Conservation (phyloP, 768 basidiomycete genomes). For the Boletellus sp. region DNA sequence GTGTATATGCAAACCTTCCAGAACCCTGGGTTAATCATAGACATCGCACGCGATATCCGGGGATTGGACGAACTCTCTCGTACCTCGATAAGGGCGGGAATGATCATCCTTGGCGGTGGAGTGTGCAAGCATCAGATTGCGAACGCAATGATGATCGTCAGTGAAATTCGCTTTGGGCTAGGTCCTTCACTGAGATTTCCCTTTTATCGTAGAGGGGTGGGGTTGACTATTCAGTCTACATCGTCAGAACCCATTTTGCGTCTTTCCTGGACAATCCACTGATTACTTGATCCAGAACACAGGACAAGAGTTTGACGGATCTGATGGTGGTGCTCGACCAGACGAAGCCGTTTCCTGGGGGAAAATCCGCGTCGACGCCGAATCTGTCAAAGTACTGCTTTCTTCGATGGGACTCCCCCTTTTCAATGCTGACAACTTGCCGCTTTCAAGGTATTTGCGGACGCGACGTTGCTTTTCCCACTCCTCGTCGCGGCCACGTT, state of each 20-base stretch:
- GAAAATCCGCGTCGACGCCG: constrained; percentile 84
- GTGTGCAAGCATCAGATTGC: constrained; percentile 99
- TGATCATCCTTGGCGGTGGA: constrained; percentile 97
- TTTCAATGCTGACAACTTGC: constrained; percentile 2
- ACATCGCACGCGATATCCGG: constrained; percentile 94
- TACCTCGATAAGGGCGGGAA: constrained; percentile 88
- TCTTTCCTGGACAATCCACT: not conserved
- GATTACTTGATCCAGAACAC: constrained; percentile 62
- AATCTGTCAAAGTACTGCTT: constrained; percentile 71
- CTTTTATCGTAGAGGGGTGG: constrained; percentile 76
- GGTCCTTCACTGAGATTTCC: not conserved
- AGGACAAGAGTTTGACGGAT: constrained; percentile 98
- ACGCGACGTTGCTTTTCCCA: constrained; percentile 95
- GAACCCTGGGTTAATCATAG: constrained; percentile 77
- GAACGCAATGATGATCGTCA: constrained; percentile 97
- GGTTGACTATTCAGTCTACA: constrained; percentile 95
- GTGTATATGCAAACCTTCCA: constrained; percentile 98
- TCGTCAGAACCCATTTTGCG: constrained; percentile 47
- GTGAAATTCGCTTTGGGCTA: constrained; percentile 10
- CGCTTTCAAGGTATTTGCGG: constrained; percentile 69
- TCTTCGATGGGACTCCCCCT: not conserved
- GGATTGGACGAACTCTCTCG: constrained; percentile 85
- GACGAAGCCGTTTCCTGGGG: constrained; percentile 99
- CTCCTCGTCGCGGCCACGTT: constrained; percentile 94
- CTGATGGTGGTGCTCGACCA: constrained; percentile 93